Base-by-base conservation (phyloP, 352 stramenopile genomes). In the Globisporangium acanthophoron region DNA sequence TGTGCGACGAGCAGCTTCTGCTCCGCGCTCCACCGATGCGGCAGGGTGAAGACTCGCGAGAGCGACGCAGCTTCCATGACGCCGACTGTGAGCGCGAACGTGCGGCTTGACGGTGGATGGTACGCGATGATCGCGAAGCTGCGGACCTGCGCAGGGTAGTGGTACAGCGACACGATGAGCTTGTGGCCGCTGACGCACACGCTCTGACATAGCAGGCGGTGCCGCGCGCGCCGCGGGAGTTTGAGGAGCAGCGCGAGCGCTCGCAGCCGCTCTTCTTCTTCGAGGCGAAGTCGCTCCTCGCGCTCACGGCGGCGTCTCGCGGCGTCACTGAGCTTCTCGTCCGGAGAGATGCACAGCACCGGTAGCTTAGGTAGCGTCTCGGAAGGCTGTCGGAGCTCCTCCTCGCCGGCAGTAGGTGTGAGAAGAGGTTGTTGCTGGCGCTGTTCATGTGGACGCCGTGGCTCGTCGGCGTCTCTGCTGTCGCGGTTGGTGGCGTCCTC, bases 81-180 rank as follows among this genome's bases (percentile, higher is more conserved):
- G 2, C 70, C 60, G 2, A 88, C 59, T 1, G 59, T 59, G 21
- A 88, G 50, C 6, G 48, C 56, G 35, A 82, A 78, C 5, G 65
- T 82, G 11, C 60, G 60, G 8, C 67, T 81, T 1, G 74, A 64
- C 8, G 48, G 58, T 5, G 80, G 71, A 18, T 88, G 69, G 55
- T 88, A 88, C 33, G 69, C 80, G 1, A 71, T 40, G 1, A 89
- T 54, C 4, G 75, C 37, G 33, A 91, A 71, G 56, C 78, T 91
- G 20, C 75, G 73, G 9, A 75, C 66, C 49, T 88, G 80, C 12
- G 65, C 51, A 2, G 80, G 78, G 40, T 76, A 78, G 49, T 91
- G 76, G 49, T 86, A 81, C 24, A 91, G 63, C 9, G 80, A 87
- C 12, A 91, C 59, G 52, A 76, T 70, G 33, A 88, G 74, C 4